Conservation (phyloP, 208 protist species). For the Crithidia expoeki region DNA sequence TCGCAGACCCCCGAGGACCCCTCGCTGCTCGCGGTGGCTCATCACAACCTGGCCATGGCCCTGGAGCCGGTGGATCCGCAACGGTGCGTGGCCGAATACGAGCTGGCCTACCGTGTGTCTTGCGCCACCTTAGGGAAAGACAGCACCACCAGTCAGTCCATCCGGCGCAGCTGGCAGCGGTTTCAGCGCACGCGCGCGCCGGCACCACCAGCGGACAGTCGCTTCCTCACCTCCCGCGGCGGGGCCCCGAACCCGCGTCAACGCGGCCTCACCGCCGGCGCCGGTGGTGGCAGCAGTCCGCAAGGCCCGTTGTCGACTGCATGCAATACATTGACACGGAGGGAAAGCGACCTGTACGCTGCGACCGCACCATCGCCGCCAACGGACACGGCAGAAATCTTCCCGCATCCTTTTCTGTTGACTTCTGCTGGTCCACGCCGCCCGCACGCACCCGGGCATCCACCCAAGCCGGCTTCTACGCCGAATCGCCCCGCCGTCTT, state of each 20-base stretch:
- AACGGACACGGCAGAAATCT: constrained; percentile 60
- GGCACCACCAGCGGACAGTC: not conserved
- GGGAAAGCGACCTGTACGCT: not conserved
- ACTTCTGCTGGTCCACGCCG: constrained; percentile 16
- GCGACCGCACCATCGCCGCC: not conserved
- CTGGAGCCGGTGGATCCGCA: constrained; percentile 72
- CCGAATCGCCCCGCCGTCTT: constrained; percentile 22
- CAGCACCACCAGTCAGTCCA: constrained; percentile 62
- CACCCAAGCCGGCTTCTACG: constrained; percentile 6
- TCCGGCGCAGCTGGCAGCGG: constrained; percentile 75
- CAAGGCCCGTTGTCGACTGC: not conserved
- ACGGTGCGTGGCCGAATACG: constrained; percentile 78
- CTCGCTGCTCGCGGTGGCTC: constrained; percentile 83
- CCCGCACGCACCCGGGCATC: constrained; percentile 2
- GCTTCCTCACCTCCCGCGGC: constrained; percentile 7
- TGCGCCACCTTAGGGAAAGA: constrained; percentile 48
- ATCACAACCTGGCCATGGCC: constrained; percentile 93
- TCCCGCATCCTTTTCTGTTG: constrained; percentile 75
- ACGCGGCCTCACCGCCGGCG: not conserved
- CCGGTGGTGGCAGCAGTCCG: not conserved
- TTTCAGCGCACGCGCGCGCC: constrained; percentile 39
- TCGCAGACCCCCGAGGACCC: constrained; percentile 70
- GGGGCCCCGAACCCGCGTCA: not conserved
- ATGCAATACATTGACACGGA: not conserved
- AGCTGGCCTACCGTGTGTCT: constrained; percentile 56